Evolutionary conservation across 257 asterid genomes (phyloP), one percentile per base, ranked within the genome.

Genomic region (Nyctanthes arbortristis): DNA sequence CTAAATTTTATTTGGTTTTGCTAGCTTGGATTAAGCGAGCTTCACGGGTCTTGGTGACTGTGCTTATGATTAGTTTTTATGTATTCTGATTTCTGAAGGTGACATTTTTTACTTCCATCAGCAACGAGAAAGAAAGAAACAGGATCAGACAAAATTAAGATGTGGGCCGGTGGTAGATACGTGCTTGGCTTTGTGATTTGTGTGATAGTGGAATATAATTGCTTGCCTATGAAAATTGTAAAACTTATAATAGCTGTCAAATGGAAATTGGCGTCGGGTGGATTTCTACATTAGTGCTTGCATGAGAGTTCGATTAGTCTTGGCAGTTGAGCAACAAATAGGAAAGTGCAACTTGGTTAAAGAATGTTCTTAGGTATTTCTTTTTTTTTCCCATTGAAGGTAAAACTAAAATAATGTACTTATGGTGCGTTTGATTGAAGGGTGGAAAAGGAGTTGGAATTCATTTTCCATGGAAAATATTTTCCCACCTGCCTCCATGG

Each of bases 21-120:
- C 8, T 54, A 5, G n/a, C n/a, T n/a, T n/a, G n/a, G n/a, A n/a
- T n/a, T n/a, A n/a, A n/a, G n/a, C n/a, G n/a, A n/a, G n/a, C n/a
- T n/a, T n/a, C n/a, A n/a, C n/a, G 33, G 18, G 13, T 0, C 30
- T 68, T 34, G 2, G 0, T 37, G 32, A 40, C 35, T 34, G 58
- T 22, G n/a, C 36, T 7, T 20, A 47, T 22, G 60, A 34, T 49
- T 61, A 22, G 39, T 7, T 11, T 14, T n/a, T 24, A 52, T 55
- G 34, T 65, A 16, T 67, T 68, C 22, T 47, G 58, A 63, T 20
- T 0, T 61, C 56, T 68, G n/a, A n/a, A n/a, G n/a, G n/a, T n/a
- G n/a, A 32, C 6, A 7, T 54, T 56, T 68, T n/a, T 36, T 56
- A 14, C 4, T 9, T 35, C 14, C 9, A 4, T 33, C 4, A 16